Base-by-base conservation (phyloP, 257 asterid species). In the Anisodus tanguticus region DNA sequence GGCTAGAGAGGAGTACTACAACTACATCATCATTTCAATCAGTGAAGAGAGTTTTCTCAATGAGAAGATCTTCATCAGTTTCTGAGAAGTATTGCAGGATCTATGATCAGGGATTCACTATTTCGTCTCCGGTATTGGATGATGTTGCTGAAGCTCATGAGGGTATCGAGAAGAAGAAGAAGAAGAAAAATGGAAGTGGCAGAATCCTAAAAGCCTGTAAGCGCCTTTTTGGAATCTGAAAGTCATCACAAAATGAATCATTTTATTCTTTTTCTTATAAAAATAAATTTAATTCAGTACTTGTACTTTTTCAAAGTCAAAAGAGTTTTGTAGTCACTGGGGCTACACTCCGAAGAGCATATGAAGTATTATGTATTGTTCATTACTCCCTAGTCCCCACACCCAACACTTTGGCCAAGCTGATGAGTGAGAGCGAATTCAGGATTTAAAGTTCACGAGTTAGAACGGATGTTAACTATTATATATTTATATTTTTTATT, bases 61-160 rank as follows among this genome's bases (percentile, higher is more conserved):
- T 82, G 67, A 78, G 88, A 81, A 91, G 92, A 91, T 89, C 91
- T 69, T 83, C 91, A 10, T 91, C 92, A 35, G 86, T 87, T 53
- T 83, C 90, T 2, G 92, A 91, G 76, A 87, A 87, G 84, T 90
- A 91, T 83, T 85, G 90, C 82, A 90, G 91, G 92, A 91, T 91
- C 58, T 85, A 88, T 82, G 91, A 88, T 77, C 92, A 89, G 64
- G 67, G 82, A 78, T 87, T 81, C 11, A 86, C 86, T 9, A 81
- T 86, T 70, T 81, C 87, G 0, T 57, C 86, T 67, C 82, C 78
- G 5, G 13, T 26, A 76, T 9, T 69, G 16, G 87, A 87, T 57
- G 89, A 85, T 59, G 88, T 83, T 11, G n/a, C 35, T 64, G 83
- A 85, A 49, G 83, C 19, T 22, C 77, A 35, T 0, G 88, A 80